Conservation (phyloP, 2,329 filamentous ascomycete species). For the Orbilia brochopaga region DNA sequence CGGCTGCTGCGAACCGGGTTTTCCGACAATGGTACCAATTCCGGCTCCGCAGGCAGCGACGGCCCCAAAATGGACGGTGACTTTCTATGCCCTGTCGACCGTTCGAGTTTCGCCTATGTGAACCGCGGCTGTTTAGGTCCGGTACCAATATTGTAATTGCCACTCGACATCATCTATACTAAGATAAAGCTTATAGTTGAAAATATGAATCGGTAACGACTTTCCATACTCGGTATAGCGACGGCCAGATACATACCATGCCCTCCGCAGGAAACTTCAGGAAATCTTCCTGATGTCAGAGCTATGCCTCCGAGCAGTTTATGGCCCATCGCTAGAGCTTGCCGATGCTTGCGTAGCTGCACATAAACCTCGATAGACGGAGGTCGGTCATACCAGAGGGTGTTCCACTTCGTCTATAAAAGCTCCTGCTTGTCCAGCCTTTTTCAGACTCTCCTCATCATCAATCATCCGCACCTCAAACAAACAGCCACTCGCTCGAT, state of each 20-base stretch:
- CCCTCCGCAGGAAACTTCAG: slow-evolving; percentile 37
- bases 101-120: slow-evolving; percentile 9
- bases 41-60: background rate
- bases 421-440: slow-evolving; percentile 17
- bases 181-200: slow-evolving; percentile 34
- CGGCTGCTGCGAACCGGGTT: slow-evolving; percentile 8
- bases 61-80: slow-evolving; percentile 25
- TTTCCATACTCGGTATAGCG: slow-evolving; percentile 43
- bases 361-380: too few species aligned
- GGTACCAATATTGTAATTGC: slow-evolving; percentile 11
- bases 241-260: slow-evolving; percentile 18
- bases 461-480: slow-evolving; percentile 23
- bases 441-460: slow-evolving; percentile 1
- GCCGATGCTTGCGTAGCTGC: slow-evolving; percentile 8
- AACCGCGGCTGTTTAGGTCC: slow-evolving; percentile 15
- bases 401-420: slow-evolving; percentile 44
- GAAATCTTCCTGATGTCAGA: slow-evolving; percentile 12
- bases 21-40: background rate
- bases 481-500: slow-evolving; percentile 20
- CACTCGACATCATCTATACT: slow-evolving; percentile 22
- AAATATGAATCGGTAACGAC: slow-evolving; percentile 28
- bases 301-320: too few species aligned
- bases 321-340: background rate
- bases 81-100: slow-evolving; percentile 24
- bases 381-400: background rate